These are phyloP conservation scores for Apophysomyces trapeziformis DNA, from an alignment of 371 early-diverging fungal species.

Conservation along the genomic window DNA sequence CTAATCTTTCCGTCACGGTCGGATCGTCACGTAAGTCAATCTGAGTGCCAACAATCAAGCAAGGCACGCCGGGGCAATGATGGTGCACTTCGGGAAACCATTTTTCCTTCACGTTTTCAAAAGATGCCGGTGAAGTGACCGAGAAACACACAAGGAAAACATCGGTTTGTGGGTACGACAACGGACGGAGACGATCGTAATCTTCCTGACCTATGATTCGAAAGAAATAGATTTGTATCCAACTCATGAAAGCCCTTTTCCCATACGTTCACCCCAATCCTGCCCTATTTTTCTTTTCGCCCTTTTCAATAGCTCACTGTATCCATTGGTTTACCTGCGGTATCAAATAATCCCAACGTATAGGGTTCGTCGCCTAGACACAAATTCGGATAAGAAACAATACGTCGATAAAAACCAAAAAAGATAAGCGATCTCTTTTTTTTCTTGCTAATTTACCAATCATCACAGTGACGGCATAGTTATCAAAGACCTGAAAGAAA, in stretches of 20 bases:
- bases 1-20: conserved; percentile 79
- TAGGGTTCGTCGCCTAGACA: conserved; percentile 76
- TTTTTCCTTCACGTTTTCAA: conserved; percentile 89
- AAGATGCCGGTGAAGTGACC: conserved; percentile 94
- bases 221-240: background rate
- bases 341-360: conserved; percentile 95
- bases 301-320: background rate
- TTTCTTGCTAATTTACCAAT: conserved; percentile 65
- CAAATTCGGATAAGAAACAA: conserved; percentile 4
- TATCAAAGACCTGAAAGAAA: conserved; percentile 88
- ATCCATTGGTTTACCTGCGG: conserved; percentile 76
- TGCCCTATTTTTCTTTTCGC: background rate
- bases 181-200: conserved; percentile 96
- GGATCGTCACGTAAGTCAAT: conserved; percentile 94
- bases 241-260: too few species aligned
- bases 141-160: conserved; percentile 97
- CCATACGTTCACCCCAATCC: too few species aligned
- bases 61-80: conserved; percentile 97
- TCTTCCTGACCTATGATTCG: conserved; percentile 84
- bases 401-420: background rate
- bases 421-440: too few species aligned
- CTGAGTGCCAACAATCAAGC: conserved; percentile 96
- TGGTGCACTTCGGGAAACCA: conserved; percentile 95
- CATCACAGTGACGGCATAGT: conserved; percentile 99
- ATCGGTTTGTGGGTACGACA: conserved; percentile 94